Base-by-base conservation (phyloP, 2,329 filamentous ascomycete species). In the Penicillium carneum region DNA sequence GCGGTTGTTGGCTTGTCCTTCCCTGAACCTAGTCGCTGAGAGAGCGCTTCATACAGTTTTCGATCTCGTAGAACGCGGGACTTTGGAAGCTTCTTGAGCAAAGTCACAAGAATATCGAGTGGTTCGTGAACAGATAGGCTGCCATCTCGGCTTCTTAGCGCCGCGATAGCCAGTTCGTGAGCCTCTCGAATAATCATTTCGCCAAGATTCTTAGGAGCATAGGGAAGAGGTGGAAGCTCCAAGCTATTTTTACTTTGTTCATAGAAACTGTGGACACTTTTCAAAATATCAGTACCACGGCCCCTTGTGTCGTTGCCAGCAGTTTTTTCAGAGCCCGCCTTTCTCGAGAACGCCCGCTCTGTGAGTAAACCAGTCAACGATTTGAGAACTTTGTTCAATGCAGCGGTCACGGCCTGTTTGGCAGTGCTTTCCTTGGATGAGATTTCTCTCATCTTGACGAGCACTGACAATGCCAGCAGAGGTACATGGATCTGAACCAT, bases 401-500 rank as follows among this genome's bases (percentile, higher is more conserved):
- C 69, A 20, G 67, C 64, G 7, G 71, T 68, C 18, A 71, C 62
- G 18, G 56, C 55, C 42, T 62, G 69, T 29, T 66, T 63, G 33
- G 66, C 62, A 46, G 23, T 62, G 16, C 57, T 61, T 31, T 65
- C 51, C 23, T 54, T 55, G 4, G 67, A 69, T n/a, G 64, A 69
- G 9, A 78, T 54, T 38, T 75, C 70, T 46, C 79, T 79, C 62
- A 85, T 75, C 46, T 81, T 80, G 11, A 80, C 73, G 8, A 87
- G 78, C 29, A 90, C 81, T 3, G 88, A 86, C n/a, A 96, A 77
- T 2, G 88, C 84, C 55, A 90, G 84, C 31, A 96, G 78, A 36
- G 94, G 94, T 33, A 93, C 90, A 77, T 98, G 94, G 23, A 91
- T 81, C 1, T 90, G 87, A 16, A 96, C 78, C 94, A 99, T 98